phyloP scores from a whole-genome alignment of 2,329 filamentous ascomycete species.

The Aspergillus glaucus region DNA sequence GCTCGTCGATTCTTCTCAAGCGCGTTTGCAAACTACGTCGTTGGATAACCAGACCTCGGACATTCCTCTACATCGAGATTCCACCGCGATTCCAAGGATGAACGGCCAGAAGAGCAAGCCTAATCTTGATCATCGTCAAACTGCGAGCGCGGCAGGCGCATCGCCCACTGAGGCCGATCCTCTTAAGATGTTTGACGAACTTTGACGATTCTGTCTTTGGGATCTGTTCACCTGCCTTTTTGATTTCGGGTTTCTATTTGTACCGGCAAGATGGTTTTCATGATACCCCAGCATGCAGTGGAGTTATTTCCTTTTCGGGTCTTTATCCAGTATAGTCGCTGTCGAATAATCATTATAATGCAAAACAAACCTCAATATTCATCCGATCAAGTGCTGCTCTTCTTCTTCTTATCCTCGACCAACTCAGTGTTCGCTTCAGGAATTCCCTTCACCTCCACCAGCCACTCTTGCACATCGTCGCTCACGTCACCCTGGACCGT shows the following conservation, averaged over 20 bases:
- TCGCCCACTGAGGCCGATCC: conserved; percentile 17
- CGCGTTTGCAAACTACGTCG: conserved; percentile 4
- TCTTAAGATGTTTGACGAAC: conserved; percentile 23
- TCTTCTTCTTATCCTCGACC: conserved; percentile 95
- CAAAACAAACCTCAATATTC: neutral
- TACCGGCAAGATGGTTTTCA: conserved; percentile 12
- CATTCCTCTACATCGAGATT: too few species aligned
- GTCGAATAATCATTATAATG: conserved; percentile 5
- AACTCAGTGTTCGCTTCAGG: conserved; percentile 93
- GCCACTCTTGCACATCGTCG: conserved; percentile 86
- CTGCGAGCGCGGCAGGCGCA: neutral
- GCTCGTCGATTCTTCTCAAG: neutral
- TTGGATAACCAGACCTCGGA: conserved; percentile 10
- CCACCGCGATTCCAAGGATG: too few species aligned
- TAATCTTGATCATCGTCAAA: too few species aligned
- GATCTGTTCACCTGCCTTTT: conserved; percentile 4
- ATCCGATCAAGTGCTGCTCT: conserved; percentile 39
- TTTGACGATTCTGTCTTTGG: conserved; percentile 16
- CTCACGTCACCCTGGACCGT: conserved; percentile 96
- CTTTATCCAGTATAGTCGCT: neutral
- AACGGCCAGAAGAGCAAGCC: neutral
- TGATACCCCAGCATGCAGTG: conserved; percentile 17
- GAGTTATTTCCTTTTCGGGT: neutral
- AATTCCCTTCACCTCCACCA: conserved; percentile 77
- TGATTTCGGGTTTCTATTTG: conserved; percentile 9